Evolutionary conservation across 352 stramenopile genomes (phyloP).

Genomic region (Globisporangium mamillatum): DNA sequence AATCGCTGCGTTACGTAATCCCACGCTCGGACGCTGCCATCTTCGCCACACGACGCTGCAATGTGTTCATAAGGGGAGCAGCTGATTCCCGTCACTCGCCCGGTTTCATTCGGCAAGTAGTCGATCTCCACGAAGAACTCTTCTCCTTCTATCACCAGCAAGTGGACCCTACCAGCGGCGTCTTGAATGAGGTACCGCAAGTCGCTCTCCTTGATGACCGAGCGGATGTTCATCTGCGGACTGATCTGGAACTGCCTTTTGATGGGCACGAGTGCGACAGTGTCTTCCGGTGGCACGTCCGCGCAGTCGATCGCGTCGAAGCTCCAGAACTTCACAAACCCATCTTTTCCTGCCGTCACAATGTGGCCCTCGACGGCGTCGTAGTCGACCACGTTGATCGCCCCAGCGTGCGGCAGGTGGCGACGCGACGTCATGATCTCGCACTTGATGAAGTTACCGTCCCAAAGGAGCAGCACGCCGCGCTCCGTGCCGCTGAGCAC

Average conservation of each 20-base stretch:
- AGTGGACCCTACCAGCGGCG: constrained; percentile 44
- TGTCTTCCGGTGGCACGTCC: constrained; percentile 80
- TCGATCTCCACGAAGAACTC: constrained; percentile 44
- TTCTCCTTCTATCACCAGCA: constrained; percentile 36
- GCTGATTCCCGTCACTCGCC: constrained; percentile 62
- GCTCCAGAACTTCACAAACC: constrained; percentile 89
- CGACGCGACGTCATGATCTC: constrained; percentile 71
- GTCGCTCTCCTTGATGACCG: constrained; percentile 44
- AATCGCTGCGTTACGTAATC: constrained; percentile 64
- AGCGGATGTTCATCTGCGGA: constrained; percentile 63
- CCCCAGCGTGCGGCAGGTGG: constrained; percentile 63
- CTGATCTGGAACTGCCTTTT: constrained; percentile 55
- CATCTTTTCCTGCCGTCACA: constrained; percentile 79
- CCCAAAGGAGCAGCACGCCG: constrained; percentile 90
- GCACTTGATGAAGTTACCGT: constrained; percentile 96
- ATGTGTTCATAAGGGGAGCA: constrained; percentile 87
- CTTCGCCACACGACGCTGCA: constrained; percentile 76
- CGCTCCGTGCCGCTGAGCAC: constrained; percentile 87
- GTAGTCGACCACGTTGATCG: constrained; percentile 74
- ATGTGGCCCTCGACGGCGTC: constrained; percentile 45
- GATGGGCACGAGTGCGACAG: constrained; percentile 67
- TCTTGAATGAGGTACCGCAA: constrained; percentile 67
- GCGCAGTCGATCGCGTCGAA: constrained; percentile 85
- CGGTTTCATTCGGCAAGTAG: constrained; percentile 65
- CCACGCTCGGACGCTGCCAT: constrained; percentile 86